Conservation (phyloP, 306 rosid genomes). For the Crotalaria pallida region DNA sequence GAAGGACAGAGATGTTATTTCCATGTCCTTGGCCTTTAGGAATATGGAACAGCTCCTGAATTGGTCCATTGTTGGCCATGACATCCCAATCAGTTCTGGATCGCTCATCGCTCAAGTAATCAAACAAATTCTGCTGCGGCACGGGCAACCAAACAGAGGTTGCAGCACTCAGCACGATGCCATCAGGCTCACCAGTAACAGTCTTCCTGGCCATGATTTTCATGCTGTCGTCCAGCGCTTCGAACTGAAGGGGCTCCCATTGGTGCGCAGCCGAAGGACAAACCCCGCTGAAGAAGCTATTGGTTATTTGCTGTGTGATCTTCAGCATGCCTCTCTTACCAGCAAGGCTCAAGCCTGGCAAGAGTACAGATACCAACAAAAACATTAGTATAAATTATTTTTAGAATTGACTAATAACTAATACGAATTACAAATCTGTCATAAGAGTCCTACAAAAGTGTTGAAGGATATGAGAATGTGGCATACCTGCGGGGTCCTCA, state of each 20-base stretch:
- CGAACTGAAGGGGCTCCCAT: slow-evolving; percentile 55
- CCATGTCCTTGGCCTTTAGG: slow-evolving; percentile 50
- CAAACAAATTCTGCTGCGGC: slow-evolving; percentile 49
- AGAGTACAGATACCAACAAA: too few relatives aligned
- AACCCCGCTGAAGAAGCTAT: slow-evolving; percentile 66
- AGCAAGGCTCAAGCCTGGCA: slow-evolving; percentile 35
- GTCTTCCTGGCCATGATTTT: slow-evolving; percentile 54
- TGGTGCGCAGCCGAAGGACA: slow-evolving; percentile 44
- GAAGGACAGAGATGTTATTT: slow-evolving; percentile 65
- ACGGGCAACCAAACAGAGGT: slow-evolving; percentile 77
- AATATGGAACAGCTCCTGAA: slow-evolving; percentile 56
- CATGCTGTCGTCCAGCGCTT: slow-evolving; percentile 42
- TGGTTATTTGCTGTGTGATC: slow-evolving; percentile 70
- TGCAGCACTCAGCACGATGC: slow-evolving; percentile 69
- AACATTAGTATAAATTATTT: too few relatives aligned
- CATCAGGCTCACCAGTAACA: slow-evolving; percentile 51
- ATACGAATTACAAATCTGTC: too few relatives aligned
- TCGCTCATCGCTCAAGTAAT: slow-evolving; percentile 49
- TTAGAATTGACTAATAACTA: too few relatives aligned
- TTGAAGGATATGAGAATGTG: not conserved
- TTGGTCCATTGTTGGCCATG: slow-evolving; percentile 41
- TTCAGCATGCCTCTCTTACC: slow-evolving; percentile 57
- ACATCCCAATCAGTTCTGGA: slow-evolving; percentile 70
- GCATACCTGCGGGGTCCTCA: slow-evolving; percentile 55
- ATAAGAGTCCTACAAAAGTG: too few relatives aligned